Evolutionary conservation across 345 rosid species (phyloP).

Genomic region (Eucalyptus paniculata): DNA sequence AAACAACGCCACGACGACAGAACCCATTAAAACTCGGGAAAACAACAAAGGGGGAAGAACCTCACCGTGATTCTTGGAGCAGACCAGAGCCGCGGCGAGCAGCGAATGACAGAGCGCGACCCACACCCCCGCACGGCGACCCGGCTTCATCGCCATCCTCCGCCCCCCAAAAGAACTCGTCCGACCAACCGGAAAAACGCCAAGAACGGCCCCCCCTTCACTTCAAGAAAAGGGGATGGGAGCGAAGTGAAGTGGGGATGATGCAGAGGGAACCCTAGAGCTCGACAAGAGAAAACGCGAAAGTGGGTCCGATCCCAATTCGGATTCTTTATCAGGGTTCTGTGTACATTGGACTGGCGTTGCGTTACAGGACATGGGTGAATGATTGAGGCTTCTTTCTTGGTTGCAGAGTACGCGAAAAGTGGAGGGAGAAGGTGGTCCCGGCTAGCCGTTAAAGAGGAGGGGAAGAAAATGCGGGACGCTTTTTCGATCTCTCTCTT

Average conservation of each 20-base stretch:
- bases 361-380: not conserved
- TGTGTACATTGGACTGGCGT: not conserved
- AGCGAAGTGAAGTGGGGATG: not conserved
- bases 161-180: not conserved
- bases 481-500: not conserved
- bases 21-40: not conserved
- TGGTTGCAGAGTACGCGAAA: conserved; percentile 4
- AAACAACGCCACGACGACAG: not conserved
- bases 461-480: not conserved
- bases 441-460: conserved; percentile 13
- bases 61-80: conserved; percentile 48
- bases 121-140: conserved; percentile 3
- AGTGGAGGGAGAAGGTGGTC: conserved; percentile 9
- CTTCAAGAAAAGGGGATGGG: not conserved
- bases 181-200: not conserved
- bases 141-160: not conserved
- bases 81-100: conserved; percentile 25
- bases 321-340: not conserved
- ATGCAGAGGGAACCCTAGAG: not conserved
- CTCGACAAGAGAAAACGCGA: not conserved
- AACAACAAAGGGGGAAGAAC: not conserved
- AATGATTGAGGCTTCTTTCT: not conserved
- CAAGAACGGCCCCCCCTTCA: not conserved
- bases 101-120: conserved; percentile 10
- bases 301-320: not conserved